Conservation (phyloP, 140 eudicot genomes). For the Ambrosia hybrid region DNA sequence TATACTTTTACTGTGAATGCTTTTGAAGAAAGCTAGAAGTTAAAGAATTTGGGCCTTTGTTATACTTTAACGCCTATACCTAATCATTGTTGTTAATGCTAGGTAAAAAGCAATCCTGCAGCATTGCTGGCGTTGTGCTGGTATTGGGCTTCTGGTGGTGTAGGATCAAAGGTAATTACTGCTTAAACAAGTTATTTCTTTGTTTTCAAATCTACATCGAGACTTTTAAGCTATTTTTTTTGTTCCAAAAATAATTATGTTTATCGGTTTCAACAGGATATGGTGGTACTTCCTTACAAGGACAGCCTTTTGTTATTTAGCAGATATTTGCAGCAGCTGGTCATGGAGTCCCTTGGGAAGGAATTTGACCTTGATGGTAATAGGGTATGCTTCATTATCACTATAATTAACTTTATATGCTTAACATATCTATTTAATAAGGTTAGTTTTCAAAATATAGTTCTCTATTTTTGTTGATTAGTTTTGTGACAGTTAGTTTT, state of each 20-base stretch:
- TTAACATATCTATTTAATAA: neutral
- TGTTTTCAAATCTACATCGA: neutral
- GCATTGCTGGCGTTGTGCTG: constrained; percentile 89
- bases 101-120: constrained; percentile 87
- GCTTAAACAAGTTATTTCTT: constrained; percentile 5
- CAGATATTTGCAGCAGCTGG: constrained; percentile 96
- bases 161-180: constrained; percentile 80
- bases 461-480: too few relatives aligned
- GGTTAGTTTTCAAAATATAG: too few relatives aligned
- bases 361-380: constrained; percentile 99
- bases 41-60: too few relatives aligned
- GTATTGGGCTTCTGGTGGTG: constrained; percentile 95
- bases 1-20: too few relatives aligned
- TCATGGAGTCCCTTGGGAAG: constrained; percentile 98
- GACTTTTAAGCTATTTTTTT: neutral
- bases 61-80: too few relatives aligned
- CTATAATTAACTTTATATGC: neutral
- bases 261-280: constrained; percentile 63
- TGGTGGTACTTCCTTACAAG: constrained; percentile 99
- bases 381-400: constrained; percentile 42
- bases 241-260: neutral
- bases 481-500: too few relatives aligned
- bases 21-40: too few relatives aligned
- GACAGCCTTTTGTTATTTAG: constrained; percentile 92
- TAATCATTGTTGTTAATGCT: constrained; percentile 22